phyloP scores from a whole-genome alignment of 495 filamentous ascomycete species.

The Bathelium albidoporum region DNA sequence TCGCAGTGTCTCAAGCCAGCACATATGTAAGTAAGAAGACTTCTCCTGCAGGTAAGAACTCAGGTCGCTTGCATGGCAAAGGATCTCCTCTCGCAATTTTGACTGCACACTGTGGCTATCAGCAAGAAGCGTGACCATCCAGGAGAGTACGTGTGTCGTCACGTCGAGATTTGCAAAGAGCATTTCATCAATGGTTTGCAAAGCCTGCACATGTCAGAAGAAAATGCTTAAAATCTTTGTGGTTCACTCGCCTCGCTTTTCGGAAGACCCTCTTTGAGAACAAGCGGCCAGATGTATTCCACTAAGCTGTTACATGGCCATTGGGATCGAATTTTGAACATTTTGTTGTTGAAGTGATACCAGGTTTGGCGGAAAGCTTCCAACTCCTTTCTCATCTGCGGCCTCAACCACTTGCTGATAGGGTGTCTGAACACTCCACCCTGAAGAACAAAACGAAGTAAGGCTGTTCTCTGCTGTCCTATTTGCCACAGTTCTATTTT shows the following conservation, averaged over 20 bases:
- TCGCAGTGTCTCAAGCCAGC: constrained; percentile 30
- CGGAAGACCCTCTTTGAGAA: constrained; percentile 14
- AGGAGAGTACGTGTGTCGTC: constrained; percentile 31
- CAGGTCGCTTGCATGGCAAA: background rate
- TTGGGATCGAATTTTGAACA: no score
- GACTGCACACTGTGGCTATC: constrained; percentile 15
- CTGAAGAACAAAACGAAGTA: no score
- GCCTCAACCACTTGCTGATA: no score
- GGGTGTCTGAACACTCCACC: no score
- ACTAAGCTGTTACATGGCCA: no score
- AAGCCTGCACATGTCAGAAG: constrained; percentile 24
- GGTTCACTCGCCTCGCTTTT: constrained; percentile 13
- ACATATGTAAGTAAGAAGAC: constrained; percentile 24
- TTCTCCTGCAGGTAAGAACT: background rate
- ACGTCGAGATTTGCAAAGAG: constrained; percentile 41
- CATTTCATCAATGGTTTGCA: constrained; percentile 37
- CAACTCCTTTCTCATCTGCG: no score
- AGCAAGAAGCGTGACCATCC: constrained; percentile 35
- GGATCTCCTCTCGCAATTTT: background rate
- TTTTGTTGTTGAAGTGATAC: no score
- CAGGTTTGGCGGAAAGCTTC: no score
- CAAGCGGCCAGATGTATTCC: background rate
- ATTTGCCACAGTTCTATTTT: no score
- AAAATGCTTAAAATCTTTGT: no score
- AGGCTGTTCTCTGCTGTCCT: no score